Conservation (phyloP, 176 grass and related monocot genomes). For the Aegilops sharonensis region DNA sequence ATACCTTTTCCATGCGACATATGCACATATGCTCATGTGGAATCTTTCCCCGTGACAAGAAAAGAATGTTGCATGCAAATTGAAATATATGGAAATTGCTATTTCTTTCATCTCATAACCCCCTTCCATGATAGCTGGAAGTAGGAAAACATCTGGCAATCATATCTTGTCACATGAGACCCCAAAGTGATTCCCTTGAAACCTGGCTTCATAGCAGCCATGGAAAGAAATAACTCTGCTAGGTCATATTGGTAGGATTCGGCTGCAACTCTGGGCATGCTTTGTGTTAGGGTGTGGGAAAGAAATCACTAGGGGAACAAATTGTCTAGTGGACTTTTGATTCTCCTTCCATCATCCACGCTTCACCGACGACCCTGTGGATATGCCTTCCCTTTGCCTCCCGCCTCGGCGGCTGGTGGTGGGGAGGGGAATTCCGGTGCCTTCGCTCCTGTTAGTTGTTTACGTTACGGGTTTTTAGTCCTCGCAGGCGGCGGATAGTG, state of each 20-base stretch:
- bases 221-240: neutral
- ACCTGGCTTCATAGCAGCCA: slow-evolving; percentile 6
- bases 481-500: too few species aligned
- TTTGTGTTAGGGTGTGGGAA: too few species aligned
- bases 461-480: too few species aligned
- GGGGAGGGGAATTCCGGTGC: too few species aligned
- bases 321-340: too few species aligned
- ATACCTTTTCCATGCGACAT: too few species aligned
- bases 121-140: slow-evolving; percentile 7
- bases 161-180: neutral
- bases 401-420: too few species aligned
- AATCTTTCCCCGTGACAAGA: neutral
- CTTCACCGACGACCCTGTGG: too few species aligned
- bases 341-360: too few species aligned
- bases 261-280: neutral
- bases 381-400: too few species aligned
- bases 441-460: too few species aligned
- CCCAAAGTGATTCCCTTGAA: slow-evolving; percentile 6
- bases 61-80: neutral
- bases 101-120: neutral
- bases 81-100: neutral
- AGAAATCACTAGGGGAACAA: too few species aligned
- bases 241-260: slow-evolving; percentile 10
- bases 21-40: slow-evolving; percentile 16
- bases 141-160: neutral